phyloP scores from a whole-genome alignment of 2,329 filamentous ascomycete species.

The Cylindrodendrum hubeiense region DNA sequence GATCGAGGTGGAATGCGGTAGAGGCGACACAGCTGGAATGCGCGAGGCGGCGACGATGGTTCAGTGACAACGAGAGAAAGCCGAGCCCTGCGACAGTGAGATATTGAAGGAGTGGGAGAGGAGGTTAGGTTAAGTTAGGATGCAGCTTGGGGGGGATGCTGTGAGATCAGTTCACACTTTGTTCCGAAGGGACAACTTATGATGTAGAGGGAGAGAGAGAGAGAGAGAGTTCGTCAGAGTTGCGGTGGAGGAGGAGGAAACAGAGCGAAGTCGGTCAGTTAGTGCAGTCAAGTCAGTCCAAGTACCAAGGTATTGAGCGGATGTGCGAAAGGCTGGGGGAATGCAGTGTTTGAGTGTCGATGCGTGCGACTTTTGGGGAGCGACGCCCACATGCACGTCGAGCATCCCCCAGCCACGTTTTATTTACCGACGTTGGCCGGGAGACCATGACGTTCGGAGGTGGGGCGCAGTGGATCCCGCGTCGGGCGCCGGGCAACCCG shows the following conservation, averaged over 20 bases:
- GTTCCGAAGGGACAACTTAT: constrained; percentile 37
- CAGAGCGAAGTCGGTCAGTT: constrained; percentile 4
- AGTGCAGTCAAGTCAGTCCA: constrained; percentile 8
- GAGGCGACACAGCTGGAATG: constrained; percentile 37
- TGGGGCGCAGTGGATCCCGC: constrained; percentile 16
- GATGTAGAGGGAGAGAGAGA: constrained; percentile 25
- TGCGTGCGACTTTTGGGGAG: constrained; percentile 41
- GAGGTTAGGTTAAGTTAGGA: constrained; percentile 13
- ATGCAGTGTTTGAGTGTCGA: constrained; percentile 37
- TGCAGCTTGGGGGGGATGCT: constrained; percentile 23
- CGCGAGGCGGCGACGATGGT: constrained; percentile 32
- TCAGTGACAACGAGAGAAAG: constrained; percentile 43
- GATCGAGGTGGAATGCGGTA: constrained; percentile 40
- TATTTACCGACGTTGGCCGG: constrained; percentile 44
- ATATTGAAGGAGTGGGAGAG: constrained; percentile 24
- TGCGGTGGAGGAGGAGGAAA: background rate
- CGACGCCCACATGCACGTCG: constrained; percentile 27
- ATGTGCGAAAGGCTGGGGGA: constrained; percentile 41
- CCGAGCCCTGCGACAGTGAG: constrained; percentile 41
- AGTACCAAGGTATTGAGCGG: constrained; percentile 27
- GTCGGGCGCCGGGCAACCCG: constrained; percentile 39
- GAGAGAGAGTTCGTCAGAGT: constrained; percentile 30
- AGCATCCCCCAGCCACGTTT: constrained; percentile 38
- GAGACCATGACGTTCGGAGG: constrained; percentile 39
- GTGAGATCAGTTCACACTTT: constrained; percentile 41